Evolutionary conservation across 768 basidiomycete genomes (phyloP).

Genomic region (Dentipellis sp.): DNA sequence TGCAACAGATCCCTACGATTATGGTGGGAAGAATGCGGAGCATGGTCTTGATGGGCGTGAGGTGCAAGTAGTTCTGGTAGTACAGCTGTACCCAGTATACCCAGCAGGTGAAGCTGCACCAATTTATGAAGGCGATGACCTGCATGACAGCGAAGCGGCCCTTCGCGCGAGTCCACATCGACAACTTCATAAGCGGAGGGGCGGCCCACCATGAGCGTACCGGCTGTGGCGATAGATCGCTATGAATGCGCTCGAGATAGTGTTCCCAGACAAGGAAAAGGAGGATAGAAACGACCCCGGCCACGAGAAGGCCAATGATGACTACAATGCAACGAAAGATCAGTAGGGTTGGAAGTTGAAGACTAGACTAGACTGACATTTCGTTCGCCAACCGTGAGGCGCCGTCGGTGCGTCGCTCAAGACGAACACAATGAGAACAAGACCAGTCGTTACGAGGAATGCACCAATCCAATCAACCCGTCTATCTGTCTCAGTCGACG

Average conservation of each 20-base stretch:
- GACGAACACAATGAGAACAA: conserved; percentile 66
- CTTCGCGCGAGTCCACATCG: conserved; percentile 52
- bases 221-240: background rate
- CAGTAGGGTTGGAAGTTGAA: conserved; percentile 14
- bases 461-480: conserved; percentile 77
- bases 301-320: conserved; percentile 59
- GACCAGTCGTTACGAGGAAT: conserved; percentile 48
- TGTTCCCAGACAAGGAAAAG: conserved; percentile 61
- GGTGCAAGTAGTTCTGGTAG: conserved; percentile 55
- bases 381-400: conserved; percentile 52
- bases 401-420: conserved; percentile 60
- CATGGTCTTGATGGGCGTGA: conserved; percentile 52
- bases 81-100: conserved; percentile 55
- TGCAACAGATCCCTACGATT: conserved; percentile 53
- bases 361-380: background rate
- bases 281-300: conserved; percentile 46
- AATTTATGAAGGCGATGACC: conserved; percentile 53
- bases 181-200: conserved; percentile 57
- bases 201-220: conserved; percentile 26
- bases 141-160: conserved; percentile 58
- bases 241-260: conserved; percentile 37
- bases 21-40: conserved; percentile 66
- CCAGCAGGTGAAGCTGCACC: conserved; percentile 50
- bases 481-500: conserved; percentile 21
- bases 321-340: conserved; percentile 27